Evolutionary conservation across 768 basidiomycete species (phyloP).

Genomic region (Lyophyllum atratum): DNA sequence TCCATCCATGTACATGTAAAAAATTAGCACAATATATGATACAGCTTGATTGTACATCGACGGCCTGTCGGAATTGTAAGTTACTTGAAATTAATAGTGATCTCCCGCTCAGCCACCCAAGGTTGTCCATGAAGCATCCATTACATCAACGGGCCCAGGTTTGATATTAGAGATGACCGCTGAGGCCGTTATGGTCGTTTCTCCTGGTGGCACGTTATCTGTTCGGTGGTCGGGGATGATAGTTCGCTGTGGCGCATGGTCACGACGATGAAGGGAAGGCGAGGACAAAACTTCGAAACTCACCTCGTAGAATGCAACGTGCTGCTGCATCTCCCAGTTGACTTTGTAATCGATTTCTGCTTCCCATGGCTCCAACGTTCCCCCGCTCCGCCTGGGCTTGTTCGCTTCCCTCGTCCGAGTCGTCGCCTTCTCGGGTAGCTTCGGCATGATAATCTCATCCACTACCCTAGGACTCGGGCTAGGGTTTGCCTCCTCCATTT

Average conservation of each 20-base stretch:
- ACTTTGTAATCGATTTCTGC: constrained; percentile 12
- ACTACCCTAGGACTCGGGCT: constrained; percentile 7
- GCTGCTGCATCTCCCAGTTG: constrained; percentile 15
- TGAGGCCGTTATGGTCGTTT: neutral
- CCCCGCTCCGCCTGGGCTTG: constrained; percentile 7
- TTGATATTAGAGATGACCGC: neutral
- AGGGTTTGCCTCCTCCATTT: neutral
- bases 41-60: constrained; percentile 10
- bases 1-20: constrained; percentile 9
- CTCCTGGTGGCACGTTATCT: constrained; percentile 6
- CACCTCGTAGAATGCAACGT: constrained; percentile 7
- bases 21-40: constrained; percentile 12
- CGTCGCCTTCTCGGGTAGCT: constrained; percentile 10
- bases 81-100: neutral
- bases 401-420: neutral
- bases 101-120: neutral
- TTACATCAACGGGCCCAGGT: no score
- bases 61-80: neutral
- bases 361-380: constrained; percentile 16
- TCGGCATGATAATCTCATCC: constrained; percentile 16
- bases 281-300: neutral
- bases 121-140: no score
- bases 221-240: constrained; percentile 5
- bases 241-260: constrained; percentile 17
- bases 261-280: neutral